These are phyloP conservation scores for Fusarium secorum DNA, from an alignment of 2,329 filamentous ascomycete genomes.

Conservation along the genomic window DNA sequence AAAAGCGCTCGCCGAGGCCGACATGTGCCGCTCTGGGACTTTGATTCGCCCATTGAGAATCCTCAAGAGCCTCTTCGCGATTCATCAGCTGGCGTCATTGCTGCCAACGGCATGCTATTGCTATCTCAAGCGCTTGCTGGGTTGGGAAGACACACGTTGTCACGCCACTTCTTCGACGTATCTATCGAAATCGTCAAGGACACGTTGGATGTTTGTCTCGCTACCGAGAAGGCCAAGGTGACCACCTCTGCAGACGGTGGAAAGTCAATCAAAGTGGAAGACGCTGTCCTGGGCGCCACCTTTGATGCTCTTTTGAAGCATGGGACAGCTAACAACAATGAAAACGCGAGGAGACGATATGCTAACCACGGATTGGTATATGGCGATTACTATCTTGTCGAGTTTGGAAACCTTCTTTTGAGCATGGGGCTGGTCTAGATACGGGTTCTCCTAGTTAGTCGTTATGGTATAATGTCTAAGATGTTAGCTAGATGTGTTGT, in stretches of 20 bases:
- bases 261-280: constrained; percentile 15
- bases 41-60: constrained; percentile 50
- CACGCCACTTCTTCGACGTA: constrained; percentile 17
- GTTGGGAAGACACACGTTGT: constrained; percentile 8
- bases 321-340: constrained; percentile 48
- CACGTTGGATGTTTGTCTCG: constrained; percentile 41
- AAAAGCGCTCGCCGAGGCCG: not conserved
- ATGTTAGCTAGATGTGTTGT: too few species aligned
- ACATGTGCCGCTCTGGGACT: constrained; percentile 45
- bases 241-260: not conserved
- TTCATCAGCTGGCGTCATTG: constrained; percentile 50
- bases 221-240: constrained; percentile 37
- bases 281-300: not conserved
- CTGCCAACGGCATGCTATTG: constrained; percentile 53
- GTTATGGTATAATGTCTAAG: too few species aligned
- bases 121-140: constrained; percentile 47
- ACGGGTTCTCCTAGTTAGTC: not conserved
- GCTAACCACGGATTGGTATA: constrained; percentile 55
- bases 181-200: constrained; percentile 45
- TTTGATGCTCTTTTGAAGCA: constrained; percentile 46
- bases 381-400: constrained; percentile 58
- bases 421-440: constrained; percentile 41
- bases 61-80: constrained; percentile 43
- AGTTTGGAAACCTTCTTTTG: constrained; percentile 57
- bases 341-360: constrained; percentile 40